A percentile compares a stretch with the other conserved stretches of the same genome.
These are phyloP conservation scores for Fusarium oligoseptatum DNA, from an alignment of 2,329 filamentous ascomycete genomes.

Conservation along the genomic window DNA sequence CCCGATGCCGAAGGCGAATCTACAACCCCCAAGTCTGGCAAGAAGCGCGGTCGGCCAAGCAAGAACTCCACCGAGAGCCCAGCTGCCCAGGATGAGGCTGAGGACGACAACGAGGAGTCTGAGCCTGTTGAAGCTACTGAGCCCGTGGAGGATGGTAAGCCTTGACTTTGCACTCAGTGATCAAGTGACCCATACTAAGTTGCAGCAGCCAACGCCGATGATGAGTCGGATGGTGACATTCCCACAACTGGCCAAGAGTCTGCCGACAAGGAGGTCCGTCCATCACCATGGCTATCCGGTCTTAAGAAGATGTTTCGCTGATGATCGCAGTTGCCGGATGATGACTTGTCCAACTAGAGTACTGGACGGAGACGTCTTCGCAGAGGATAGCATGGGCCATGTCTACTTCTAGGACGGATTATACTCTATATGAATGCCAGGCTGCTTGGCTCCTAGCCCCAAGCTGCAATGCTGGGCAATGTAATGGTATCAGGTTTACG, in stretches of 20 bases:
- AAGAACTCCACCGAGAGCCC: constrained; percentile 45
- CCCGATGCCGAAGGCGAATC: constrained; percentile 27
- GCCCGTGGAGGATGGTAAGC: constrained; percentile 11
- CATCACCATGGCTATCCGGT: constrained; percentile 37
- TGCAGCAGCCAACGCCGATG: constrained; percentile 33
- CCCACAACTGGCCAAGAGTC: constrained; percentile 11
- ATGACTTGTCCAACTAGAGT: constrained; percentile 34
- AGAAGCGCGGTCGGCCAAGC: constrained; percentile 49
- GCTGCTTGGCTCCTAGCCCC: constrained; percentile 8
- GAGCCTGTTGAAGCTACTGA: background rate
- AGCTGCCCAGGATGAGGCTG: constrained; percentile 21
- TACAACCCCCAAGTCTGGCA: constrained; percentile 36
- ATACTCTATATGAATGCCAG: constrained; percentile 2
- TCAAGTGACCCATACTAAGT: constrained; percentile 12
- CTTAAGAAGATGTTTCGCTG: constrained; percentile 46
- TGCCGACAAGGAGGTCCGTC: constrained; percentile 48
- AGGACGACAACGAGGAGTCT: constrained; percentile 14
- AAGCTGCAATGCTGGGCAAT: constrained; percentile 1
- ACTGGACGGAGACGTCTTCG: background rate
- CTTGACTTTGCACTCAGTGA: background rate
- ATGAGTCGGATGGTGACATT: constrained; percentile 30
- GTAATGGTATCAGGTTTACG: constrained; percentile 3
- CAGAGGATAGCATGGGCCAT: background rate
- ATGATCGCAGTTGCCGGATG: constrained; percentile 42
- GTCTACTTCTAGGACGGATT: background rate